Evolutionary conservation across 805 yeast species (phyloP).

Genomic region (Wickerhamomyces alni): DNA sequence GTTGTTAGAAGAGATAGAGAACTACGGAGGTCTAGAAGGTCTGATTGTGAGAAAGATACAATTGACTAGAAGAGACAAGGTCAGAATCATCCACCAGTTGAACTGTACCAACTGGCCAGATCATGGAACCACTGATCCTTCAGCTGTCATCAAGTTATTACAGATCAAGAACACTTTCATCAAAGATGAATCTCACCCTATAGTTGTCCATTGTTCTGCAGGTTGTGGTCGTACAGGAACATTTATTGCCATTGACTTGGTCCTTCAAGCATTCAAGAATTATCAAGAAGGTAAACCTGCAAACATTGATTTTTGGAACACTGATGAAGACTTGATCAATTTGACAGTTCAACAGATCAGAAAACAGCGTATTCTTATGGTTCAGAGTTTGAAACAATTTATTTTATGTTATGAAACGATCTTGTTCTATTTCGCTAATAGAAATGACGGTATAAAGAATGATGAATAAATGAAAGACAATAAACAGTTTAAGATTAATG

Average conservation of each 20-base stretch:
- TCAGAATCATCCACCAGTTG: conserved; percentile 55
- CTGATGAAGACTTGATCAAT: conserved; percentile 48
- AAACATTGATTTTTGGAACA: conserved; percentile 33
- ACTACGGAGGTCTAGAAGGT: conserved; percentile 25
- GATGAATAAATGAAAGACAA: no score
- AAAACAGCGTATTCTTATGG: conserved; percentile 71
- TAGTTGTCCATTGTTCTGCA: conserved; percentile 89
- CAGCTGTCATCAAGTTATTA: conserved; percentile 25
- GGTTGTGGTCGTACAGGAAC: conserved; percentile 98
- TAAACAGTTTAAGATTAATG: no score
- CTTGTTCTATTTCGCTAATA: conserved; percentile 19
- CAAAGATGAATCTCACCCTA: conserved; percentile 33
- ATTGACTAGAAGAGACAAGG: conserved; percentile 18
- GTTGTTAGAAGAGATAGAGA: conserved; percentile 23
- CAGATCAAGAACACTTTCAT: conserved; percentile 25
- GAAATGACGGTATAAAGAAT: no score
- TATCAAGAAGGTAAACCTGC: neutral
- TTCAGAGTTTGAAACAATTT: conserved; percentile 68
- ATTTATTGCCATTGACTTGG: conserved; percentile 57
- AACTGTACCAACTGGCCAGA: conserved; percentile 84
- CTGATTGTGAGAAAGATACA: conserved; percentile 26
- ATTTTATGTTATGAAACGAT: conserved; percentile 62
- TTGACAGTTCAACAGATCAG: conserved; percentile 57
- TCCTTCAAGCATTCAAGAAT: conserved; percentile 14
- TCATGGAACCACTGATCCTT: conserved; percentile 53